Evolutionary conservation across 257 asterid genomes (phyloP), one percentile per base, ranked within the genome.

Genomic region (Plantago major): DNA sequence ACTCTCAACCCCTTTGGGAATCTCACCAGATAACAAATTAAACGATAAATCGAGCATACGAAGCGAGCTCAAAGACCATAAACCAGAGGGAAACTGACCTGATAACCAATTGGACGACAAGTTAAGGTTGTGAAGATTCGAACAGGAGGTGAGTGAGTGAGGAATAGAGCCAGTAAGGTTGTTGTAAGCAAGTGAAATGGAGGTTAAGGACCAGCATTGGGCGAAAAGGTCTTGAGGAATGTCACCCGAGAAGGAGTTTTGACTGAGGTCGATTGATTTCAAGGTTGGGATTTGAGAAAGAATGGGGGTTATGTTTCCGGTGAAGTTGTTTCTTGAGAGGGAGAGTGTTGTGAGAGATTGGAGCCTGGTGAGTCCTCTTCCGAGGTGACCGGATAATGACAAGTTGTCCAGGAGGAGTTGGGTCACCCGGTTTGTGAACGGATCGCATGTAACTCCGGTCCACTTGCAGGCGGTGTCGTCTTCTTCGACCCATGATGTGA

Each of bases 401-500:
- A 80, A 81, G 0, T 74, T 76, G 47, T 81, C 78, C 8, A 89
- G 91, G 22, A 67, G 49, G 0, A 89, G 81, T 73, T 82, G 81
- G 11, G 97, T 67, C 38, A 86, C 97, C 53, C 97, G 82, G 28
- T 78, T 74, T 16, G 74, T 67, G 50, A 17, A 53, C 64, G 79
- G 79, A 71, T 84, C 71, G 58, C 97, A 89, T 73, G 69, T 76
- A 5, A 89, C 81, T 42, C 94, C 95, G 42, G 58, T 75, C 90
- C 90, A 89, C n/a, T 70, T 71, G 83, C 97, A 89, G 65, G 91
- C 83, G 19, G 57, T 63, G 70, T 76, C 70, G 58, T 77, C 95
- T 42, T 89, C 97, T 66, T 89, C 95, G 47, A 63, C 82, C 97
- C 97, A 89, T 12, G 91, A 82, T 54, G 73, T 10, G 67, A 89